A percentile compares a stretch with the other conserved stretches of the same genome.
These are phyloP conservation scores for Erythrophleum fordii DNA, from an alignment of 306 rosid genomes.

Conservation along the genomic window DNA sequence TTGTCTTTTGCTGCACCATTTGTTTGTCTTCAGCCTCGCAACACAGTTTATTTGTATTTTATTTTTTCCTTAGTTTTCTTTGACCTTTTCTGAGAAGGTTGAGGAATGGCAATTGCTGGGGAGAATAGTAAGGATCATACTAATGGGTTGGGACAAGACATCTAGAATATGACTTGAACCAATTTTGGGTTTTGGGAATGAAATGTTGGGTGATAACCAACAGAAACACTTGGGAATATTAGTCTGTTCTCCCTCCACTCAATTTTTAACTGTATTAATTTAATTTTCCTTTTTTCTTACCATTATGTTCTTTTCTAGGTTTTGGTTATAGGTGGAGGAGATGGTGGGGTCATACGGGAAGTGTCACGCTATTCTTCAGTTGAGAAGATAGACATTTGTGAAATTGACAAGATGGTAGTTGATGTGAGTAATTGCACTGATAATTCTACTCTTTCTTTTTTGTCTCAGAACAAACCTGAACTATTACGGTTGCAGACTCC, in stretches of 20 bases:
- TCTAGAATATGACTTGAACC: neutral
- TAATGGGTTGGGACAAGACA: neutral
- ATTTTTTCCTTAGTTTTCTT: neutral
- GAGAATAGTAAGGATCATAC: neutral
- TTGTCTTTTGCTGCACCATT: neutral
- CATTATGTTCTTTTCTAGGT: constrained; percentile 52
- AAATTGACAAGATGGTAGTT: constrained; percentile 97
- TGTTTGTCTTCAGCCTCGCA: neutral
- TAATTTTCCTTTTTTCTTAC: constrained; percentile 23
- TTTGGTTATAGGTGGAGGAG: constrained; percentile 99
- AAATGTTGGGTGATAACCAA: neutral
- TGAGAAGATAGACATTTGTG: constrained; percentile 92
- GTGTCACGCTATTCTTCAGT: constrained; percentile 88
- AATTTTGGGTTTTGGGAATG: neutral
- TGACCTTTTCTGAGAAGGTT: neutral
- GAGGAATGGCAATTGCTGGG: neutral
- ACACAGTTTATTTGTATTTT: neutral
- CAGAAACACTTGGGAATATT: neutral
- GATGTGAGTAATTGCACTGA: constrained; percentile 61
- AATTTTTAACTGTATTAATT: neutral
- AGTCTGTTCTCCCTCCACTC: neutral
- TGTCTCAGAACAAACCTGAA: constrained; percentile 13
- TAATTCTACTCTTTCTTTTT: constrained; percentile 29
- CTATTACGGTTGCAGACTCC: constrained; percentile 21
- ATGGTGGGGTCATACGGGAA: constrained; percentile 97